Evolutionary conservation across 2,329 filamentous ascomycete genomes (phyloP), one percentile per base, ranked within the genome.

Genomic region (Fusarium annulatum): DNA sequence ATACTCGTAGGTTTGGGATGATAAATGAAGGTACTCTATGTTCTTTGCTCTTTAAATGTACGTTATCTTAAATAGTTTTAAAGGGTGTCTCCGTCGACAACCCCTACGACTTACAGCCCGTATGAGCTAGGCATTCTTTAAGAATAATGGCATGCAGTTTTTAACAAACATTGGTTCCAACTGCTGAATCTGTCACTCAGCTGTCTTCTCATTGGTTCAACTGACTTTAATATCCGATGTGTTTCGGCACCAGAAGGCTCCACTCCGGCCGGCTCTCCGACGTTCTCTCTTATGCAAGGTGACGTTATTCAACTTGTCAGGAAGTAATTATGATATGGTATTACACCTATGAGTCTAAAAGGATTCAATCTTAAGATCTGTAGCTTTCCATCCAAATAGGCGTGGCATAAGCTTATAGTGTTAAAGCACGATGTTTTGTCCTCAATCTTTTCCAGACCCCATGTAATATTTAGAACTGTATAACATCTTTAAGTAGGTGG

Each of bases 201-300:
- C 56, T 15, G 34, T 12, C 18, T 21, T 64, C 62, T 74, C 55
- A 78, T 78, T 78, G 76, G 76, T n/a, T 55, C 36, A 39, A n/a
- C n/a, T 18, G 19, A 23, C 28, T 45, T 57, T 72, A 71, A 70
- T 45, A 69, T 78, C 76, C 74, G 74, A 75, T 55, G 33, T 23
- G 18, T 38, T 60, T 71, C 76, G 76, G 67, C 58, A 53, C 57
- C 41, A 52, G 33, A 23, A 33, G 36, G 52, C 68, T 55, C 73
- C 73, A 62, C 73, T 21, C 52, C 18, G 21, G 26, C 36, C 28
- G 33, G 38, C 23, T 42, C 16, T 59, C 34, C 28, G 36, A 64
- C 41, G 18, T 48, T 38, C 42, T 41, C 12, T 19, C 9, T 26
- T 36, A 23, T 14, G 48, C n/a, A 15, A 36, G 15, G 19, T 52